Evolutionary conservation across 2,329 filamentous ascomycete genomes (phyloP).

Genomic region (Aaosphaeria pasadenensis): DNA sequence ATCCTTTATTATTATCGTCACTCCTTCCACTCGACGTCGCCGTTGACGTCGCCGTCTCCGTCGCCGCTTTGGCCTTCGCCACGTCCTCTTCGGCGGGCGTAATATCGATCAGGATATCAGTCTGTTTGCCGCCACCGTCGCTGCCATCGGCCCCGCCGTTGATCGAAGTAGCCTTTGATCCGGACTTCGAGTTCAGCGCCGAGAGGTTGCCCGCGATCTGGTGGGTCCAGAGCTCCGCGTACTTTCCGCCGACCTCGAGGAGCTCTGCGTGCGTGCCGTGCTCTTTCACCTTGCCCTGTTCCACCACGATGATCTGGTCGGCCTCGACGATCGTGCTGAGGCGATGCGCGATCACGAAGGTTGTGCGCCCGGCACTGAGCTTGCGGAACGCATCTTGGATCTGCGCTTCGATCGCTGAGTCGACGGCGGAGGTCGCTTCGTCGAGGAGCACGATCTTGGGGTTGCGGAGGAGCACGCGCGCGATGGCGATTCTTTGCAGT

Average conservation of each 20-base stretch:
- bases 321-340: slow-evolving; percentile 83
- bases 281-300: slow-evolving; percentile 74
- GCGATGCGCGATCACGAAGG: slow-evolving; percentile 71
- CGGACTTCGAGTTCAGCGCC: slow-evolving; percentile 12
- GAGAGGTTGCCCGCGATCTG: slow-evolving; percentile 53
- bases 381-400: slow-evolving; percentile 61
- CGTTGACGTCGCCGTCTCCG: slow-evolving; percentile 8
- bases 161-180: slow-evolving; percentile 6
- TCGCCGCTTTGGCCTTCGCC: slow-evolving; percentile 8
- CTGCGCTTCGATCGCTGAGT: slow-evolving; percentile 66
- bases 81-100: slow-evolving; percentile 19
- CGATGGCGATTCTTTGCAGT: slow-evolving; percentile 65
- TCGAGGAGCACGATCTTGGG: slow-evolving; percentile 82
- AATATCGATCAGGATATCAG: slow-evolving; percentile 17
- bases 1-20: not conserved
- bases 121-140: slow-evolving; percentile 1
- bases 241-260: slow-evolving; percentile 66
- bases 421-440: slow-evolving; percentile 85
- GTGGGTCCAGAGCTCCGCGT: slow-evolving; percentile 84
- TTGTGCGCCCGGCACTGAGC: slow-evolving; percentile 61
- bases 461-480: slow-evolving; percentile 73
- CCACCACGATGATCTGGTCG: slow-evolving; percentile 78
- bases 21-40: slow-evolving; percentile 1
- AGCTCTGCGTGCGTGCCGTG: slow-evolving; percentile 76
- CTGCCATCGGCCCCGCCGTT: slow-evolving; percentile 13